Evolutionary conservation across 1,139 yeast species (phyloP).

Genomic region (Scheffersomyces insectosa): DNA sequence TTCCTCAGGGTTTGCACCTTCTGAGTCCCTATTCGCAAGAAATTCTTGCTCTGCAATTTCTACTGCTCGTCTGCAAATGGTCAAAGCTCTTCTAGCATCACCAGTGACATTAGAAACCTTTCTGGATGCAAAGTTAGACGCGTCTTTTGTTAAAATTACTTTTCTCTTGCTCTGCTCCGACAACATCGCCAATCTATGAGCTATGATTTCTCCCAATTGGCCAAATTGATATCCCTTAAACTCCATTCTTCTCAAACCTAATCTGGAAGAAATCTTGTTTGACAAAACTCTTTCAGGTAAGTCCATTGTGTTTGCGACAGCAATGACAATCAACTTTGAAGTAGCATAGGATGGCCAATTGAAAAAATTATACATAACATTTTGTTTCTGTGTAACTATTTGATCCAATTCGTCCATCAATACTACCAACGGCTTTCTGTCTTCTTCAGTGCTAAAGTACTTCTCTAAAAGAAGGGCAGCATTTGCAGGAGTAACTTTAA

Average conservation of each 20-base stretch:
- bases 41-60: constrained; percentile 77
- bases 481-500: constrained; percentile 60
- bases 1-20: constrained; percentile 24
- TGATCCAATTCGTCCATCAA: constrained; percentile 93
- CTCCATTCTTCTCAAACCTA: constrained; percentile 84
- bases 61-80: constrained; percentile 86
- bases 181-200: constrained; percentile 62
- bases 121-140: constrained; percentile 88
- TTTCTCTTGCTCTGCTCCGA: constrained; percentile 39
- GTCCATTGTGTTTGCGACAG: constrained; percentile 98
- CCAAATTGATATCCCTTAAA: constrained; percentile 86
- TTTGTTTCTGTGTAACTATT: constrained; percentile 79
- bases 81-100: constrained; percentile 91
- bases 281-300: constrained; percentile 86
- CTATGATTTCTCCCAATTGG: constrained; percentile 75
- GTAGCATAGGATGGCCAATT: constrained; percentile 91
- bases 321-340: constrained; percentile 83
- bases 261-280: constrained; percentile 86
- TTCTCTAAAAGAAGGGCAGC: constrained; percentile 51
- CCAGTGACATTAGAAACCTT: constrained; percentile 97
- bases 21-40: constrained; percentile 16
- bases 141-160: constrained; percentile 63
- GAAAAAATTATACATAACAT: constrained; percentile 92
- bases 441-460: constrained; percentile 28
- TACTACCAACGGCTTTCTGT: constrained; percentile 63